Percentiles rank a stretch among this genome's conserved stretches.
phyloP scores from a whole-genome alignment of 495 filamentous ascomycete species.

The Choiromyces venosus region DNA sequence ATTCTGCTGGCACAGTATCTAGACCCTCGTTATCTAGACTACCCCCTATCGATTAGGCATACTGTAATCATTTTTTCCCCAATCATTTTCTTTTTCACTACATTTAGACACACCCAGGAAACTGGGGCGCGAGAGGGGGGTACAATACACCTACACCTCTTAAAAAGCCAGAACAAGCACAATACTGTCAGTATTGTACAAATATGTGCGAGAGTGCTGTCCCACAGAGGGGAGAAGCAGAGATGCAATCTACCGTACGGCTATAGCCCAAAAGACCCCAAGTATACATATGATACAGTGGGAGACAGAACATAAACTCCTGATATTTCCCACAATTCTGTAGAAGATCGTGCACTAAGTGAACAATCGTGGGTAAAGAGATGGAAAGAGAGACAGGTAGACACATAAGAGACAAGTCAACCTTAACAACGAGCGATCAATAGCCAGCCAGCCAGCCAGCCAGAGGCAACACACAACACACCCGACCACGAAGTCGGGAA shows the following conservation, averaged over 20 bases:
- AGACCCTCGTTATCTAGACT: neutral
- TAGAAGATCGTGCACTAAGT: neutral
- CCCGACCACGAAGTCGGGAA: neutral
- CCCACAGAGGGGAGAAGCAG: neutral
- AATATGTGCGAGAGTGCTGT: neutral
- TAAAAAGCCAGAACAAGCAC: neutral
- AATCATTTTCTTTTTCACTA: neutral
- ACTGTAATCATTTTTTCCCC: neutral
- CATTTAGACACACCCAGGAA: neutral
- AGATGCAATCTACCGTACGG: neutral
- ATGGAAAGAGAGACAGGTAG: neutral
- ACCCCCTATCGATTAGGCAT: neutral
- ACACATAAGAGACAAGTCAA: neutral
- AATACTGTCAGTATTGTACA: neutral
- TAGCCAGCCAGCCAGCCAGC: neutral
- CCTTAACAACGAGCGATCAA: neutral
- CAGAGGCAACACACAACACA: neutral
- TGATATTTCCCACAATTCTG: neutral
- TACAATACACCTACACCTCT: neutral
- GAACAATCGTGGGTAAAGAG: neutral
- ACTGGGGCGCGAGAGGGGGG: neutral
- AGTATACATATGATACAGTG: neutral
- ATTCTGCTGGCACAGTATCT: neutral
- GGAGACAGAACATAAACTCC: neutral
- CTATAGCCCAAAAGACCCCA: neutral